Percentiles rank a stretch among this genome's conserved stretches.
These are phyloP conservation scores for Candida succiphila DNA, from an alignment of 805 yeast genomes.

Conservation along the genomic window DNA sequence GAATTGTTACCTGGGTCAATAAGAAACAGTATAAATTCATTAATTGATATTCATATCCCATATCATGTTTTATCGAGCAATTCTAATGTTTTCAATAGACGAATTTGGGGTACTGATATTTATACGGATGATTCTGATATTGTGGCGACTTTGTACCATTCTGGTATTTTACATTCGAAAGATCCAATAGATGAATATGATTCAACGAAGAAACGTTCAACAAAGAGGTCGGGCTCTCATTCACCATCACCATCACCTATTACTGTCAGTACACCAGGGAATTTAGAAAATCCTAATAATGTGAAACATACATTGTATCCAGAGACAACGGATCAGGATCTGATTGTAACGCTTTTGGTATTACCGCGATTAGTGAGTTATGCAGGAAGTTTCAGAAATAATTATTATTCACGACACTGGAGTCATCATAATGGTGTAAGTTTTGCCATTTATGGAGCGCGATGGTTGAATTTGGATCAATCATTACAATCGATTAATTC, in stretches of 20 bases:
- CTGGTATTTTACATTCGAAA: slow-evolving; percentile 47
- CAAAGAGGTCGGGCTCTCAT: slow-evolving; percentile 6
- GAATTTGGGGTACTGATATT: slow-evolving; percentile 85
- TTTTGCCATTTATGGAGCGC: slow-evolving; percentile 46
- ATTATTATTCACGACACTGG: slow-evolving; percentile 74
- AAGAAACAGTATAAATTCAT: slow-evolving; percentile 30
- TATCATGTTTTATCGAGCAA: slow-evolving; percentile 28
- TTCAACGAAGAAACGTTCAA: slow-evolving; percentile 23
- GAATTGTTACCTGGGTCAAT: slow-evolving; percentile 21
- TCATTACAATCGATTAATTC: background rate
- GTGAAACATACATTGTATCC: slow-evolving; percentile 23
- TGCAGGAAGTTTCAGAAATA: slow-evolving; percentile 55
- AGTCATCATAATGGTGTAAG: slow-evolving; percentile 72
- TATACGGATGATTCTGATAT: slow-evolving; percentile 93
- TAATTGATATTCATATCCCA: slow-evolving; percentile 50
- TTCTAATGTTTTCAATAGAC: slow-evolving; percentile 36
- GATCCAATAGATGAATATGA: slow-evolving; percentile 19
- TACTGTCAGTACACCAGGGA: slow-evolving; percentile 29
- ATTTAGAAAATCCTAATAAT: slow-evolving; percentile 20
- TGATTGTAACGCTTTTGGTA: slow-evolving; percentile 47
- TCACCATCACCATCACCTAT: background rate
- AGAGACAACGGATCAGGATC: slow-evolving; percentile 28
- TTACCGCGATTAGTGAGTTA: slow-evolving; percentile 65
- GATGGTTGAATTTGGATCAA: slow-evolving; percentile 28
- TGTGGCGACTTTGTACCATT: slow-evolving; percentile 62